Percentiles rank a stretch among this genome's conserved stretches.
Evolutionary conservation across 257 asterid species (phyloP).

Genomic region (Gynochthodes officinalis): DNA sequence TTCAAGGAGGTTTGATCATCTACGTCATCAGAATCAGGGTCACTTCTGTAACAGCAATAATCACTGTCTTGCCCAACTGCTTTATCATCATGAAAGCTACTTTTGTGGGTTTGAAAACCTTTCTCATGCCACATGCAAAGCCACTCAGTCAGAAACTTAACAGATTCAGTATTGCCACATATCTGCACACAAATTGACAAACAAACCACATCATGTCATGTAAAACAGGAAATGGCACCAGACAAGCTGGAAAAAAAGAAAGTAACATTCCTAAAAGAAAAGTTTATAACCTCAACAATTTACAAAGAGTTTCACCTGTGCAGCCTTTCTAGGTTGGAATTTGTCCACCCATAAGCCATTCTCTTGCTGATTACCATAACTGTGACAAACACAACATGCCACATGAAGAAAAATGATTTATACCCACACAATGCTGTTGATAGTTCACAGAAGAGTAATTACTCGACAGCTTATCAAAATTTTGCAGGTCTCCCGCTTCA

Average conservation of each 20-base stretch:
- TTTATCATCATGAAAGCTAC: conserved; percentile 32
- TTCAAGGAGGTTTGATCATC: conserved; percentile 61
- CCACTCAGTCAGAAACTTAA: conserved; percentile 76
- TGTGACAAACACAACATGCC: conserved; percentile 22
- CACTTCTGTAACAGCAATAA: conserved; percentile 50
- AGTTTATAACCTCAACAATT: conserved; percentile 11
- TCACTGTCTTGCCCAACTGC: conserved; percentile 34
- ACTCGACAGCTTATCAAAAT: not conserved
- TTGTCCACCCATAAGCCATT: conserved; percentile 90
- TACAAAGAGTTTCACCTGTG: conserved; percentile 53
- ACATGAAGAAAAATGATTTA: not conserved
- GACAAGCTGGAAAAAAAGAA: conserved; percentile 9
- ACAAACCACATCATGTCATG: conserved; percentile 11
- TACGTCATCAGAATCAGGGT: conserved; percentile 43
- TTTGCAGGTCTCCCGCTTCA: not conserved
- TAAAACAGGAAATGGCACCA: not conserved
- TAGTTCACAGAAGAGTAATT: not conserved
- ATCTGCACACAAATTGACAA: conserved; percentile 47
- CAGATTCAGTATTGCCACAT: conserved; percentile 83
- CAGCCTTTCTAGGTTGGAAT: conserved; percentile 74
- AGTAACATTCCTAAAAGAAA: not conserved
- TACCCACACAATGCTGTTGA: not conserved
- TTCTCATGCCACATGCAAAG: conserved; percentile 77
- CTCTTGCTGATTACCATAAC: conserved; percentile 38
- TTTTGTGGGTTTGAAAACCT: conserved; percentile 41